Evolutionary conservation across 345 rosid species (phyloP), one percentile per base, ranked within the genome.

Genomic region (Litchi chinensis): DNA sequence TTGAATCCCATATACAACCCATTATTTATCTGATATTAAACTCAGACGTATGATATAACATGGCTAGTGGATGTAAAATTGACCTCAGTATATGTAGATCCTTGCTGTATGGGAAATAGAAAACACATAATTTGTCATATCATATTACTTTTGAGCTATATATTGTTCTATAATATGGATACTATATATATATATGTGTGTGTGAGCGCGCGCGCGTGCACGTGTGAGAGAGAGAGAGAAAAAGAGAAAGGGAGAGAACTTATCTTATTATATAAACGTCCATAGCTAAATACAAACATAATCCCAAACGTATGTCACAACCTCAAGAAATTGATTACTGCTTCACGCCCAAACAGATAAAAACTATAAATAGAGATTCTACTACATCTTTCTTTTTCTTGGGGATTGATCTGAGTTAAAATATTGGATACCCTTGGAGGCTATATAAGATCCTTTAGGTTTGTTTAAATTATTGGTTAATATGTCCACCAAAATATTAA

Each of bases 261-360:
- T 5, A 39, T 57, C 22, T 52, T 7, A 18, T 28, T 16, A 52
- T 40, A 39, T 57, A 72, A 28, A 56, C n/a, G 21, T 59, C 52
- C 52, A 59, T 16, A 41, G 16, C 10, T 7, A 54, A 5, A 41
- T 74, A 74, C 70, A 67, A 40, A 40, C 37, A 24, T 70, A 54
- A 57, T 41, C 56, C 68, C 54, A 73, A 41, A 73, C 16, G 56
- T 10, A 13, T 21, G 19, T 24, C 62, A 50, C 74, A 26, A 5
- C 57, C 56, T 40, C 37, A 60, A 22, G 39, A 74, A 57, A 19
- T 22, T 22, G 46, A 62, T 74, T 62, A 39, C 28, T 74, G 69
- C 77, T 62, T 62, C 68, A 60, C 9, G 40, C 22, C 44, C 77
- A 74, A 63, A 43, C 57, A 22, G 57, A 59, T 62, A 60, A 74